Base-by-base conservation (phyloP, 345 rosid genomes). In the Lepidium sativum region DNA sequence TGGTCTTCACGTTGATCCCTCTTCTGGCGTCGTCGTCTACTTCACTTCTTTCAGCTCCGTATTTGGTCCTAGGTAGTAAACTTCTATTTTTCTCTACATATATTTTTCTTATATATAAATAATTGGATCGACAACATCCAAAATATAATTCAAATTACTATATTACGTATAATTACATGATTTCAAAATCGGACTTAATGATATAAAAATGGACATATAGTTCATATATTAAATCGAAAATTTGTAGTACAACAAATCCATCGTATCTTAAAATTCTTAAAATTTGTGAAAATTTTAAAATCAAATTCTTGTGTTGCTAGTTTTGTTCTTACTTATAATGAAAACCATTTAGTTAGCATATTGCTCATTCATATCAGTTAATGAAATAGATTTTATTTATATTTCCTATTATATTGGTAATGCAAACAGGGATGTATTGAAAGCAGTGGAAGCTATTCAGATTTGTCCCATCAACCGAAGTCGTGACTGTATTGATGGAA, bases 11-110 rank as follows among this genome's bases (percentile, higher is more conserved):
- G 54, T 78, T 15, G 81, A 83, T 44, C 78, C 65, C 15, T 34
- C 62, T 2, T 45, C 49, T 8, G 77, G 77, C 0, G 60, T 60
- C 8, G n/a, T n/a, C n/a, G 64, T 83, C 47, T 83, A 78, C 33
- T 82, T 82, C 64, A 75, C 79, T 3, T 82, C 79, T 41, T 71
- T 75, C 63, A 78, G 81, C 62, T 43, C 81, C 1, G 35, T 21
- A 1, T 73, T 73, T 60, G 25, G 9, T 32, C 72, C 77, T 35
- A 41, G 57, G 77, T 71, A n/a, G n/a, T n/a, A 62, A 16, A 62
- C 9, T 23, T 4, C 2, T 57, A n/a, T n/a, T n/a, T n/a, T n/a
- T n/a, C n/a, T n/a, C n/a, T n/a, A n/a, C n/a, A n/a, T n/a, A n/a
- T n/a, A n/a, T n/a, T n/a, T n/a, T n/a, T n/a, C n/a, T n/a, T n/a